Base-by-base conservation (phyloP, 345 rosid species). In the Eucalyptus curtisii region DNA sequence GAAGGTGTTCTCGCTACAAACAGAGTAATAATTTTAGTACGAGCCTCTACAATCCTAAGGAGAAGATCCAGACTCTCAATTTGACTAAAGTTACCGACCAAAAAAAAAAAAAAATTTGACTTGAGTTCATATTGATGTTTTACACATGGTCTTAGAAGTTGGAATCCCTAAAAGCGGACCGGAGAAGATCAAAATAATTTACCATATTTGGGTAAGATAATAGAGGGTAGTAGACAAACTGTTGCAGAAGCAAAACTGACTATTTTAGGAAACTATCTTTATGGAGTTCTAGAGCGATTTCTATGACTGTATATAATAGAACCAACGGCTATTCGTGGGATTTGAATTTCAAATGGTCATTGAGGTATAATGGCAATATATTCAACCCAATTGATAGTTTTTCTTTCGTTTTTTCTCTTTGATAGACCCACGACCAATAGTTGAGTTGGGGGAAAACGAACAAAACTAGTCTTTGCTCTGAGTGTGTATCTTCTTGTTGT, bases 261-360 rank as follows among this genome's bases (percentile, higher is more conserved):
- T 52, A 52, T 7, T 52, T 52, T 52, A 50, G 24, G 24, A 52
- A 52, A 52, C 9, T 7, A 52, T 52, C 24, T 52, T 52, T 52
- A 1, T 52, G 55, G 55, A 3, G 55, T 19, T 52, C 10, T 52
- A 52, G 4, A 52, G 24, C 55, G 0, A 52, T 52, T 19, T 52
- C 55, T 1, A 2, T 52, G 55, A 52, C 55, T 52, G 4, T 52
- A 3, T 52, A 52, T 52, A 10, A 52, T 52, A 52, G 55, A 0
- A 52, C 55, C 4, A 7, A 52, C 10, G 4, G 55, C 55, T 7
- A 52, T 19, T 52, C 55, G 0, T 52, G 55, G 0, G 4, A 59
- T 59, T 59, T 59, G 31, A 59, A 59, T 27, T 59, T 59, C 31
- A 59, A 59, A 2, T 59, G 15, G 31, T 59, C 66, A 27, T 59